Base-by-base conservation (phyloP, 352 stramenopile species). In the Saprolegnia diclina region DNA sequence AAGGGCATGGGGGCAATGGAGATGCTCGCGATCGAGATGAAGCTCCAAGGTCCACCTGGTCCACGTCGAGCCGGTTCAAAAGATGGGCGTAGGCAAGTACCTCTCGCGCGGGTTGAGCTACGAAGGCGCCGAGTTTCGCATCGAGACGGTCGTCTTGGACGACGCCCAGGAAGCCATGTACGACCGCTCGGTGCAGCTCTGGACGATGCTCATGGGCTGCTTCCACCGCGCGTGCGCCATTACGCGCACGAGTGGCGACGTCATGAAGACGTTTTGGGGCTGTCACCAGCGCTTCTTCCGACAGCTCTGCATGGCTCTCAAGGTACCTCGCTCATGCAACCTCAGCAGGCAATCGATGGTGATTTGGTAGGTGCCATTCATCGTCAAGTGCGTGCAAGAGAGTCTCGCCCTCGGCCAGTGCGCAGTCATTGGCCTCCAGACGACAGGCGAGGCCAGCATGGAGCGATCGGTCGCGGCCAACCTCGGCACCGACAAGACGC, bases 21-120 rank as follows among this genome's bases (percentile, higher is more conserved):
- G 71, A 81, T 94, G 71, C 73, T 91, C 6, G 79, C 83, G 26
- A 76, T 94, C 35, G 78, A 92, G 72, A 77, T 92, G 65, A 94
- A 94, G 73, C 65, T 74, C 21, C 72, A 68, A 40, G 84, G 84
- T 46, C 63, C 69, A 13, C 82, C 87, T n/a, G n/a, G n/a, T n/a
- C n/a, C n/a, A n/a, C 42, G 56, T 91, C 26, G 77, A 85, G 78
- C 10, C 72, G 91, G 74, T 55, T 92, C 75, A 38, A 45, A 26
- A 18, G 29, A 68, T 3, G 48, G 29, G 19, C 26, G 40, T 61
- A 67, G 63, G 55, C 21, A 67, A 72, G 48, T 66, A 73, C 32
- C 16, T 72, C 11, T 62, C 61, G 21, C 32, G 71, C 19, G 62
- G 62, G 37, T 29, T 65, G 14, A 65, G 56, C n/a, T 77, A 75